These are phyloP conservation scores for Populus tremula DNA, from an alignment of 345 rosid genomes.

Conservation along the genomic window DNA sequence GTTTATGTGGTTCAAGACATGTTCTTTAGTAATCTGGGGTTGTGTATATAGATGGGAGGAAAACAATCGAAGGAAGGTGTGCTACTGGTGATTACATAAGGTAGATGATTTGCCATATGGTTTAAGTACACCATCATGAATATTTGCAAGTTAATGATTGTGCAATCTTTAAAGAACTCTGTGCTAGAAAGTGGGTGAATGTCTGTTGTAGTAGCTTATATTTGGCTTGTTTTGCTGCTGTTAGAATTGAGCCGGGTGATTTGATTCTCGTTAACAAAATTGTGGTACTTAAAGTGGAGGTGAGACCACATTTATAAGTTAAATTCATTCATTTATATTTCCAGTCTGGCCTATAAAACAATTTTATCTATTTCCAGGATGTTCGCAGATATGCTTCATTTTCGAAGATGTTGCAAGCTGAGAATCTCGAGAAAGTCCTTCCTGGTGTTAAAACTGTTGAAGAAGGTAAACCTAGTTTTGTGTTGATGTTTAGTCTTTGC, in stretches of 20 bases:
- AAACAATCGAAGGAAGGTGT: constrained; percentile 51
- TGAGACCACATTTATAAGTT: constrained; percentile 21
- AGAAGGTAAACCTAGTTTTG: constrained; percentile 49
- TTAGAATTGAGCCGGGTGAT: constrained; percentile 56
- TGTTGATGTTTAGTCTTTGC: background rate
- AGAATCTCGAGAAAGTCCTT: constrained; percentile 57
- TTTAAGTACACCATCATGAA: background rate
- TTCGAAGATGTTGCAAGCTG: constrained; percentile 58
- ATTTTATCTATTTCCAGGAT: constrained; percentile 40
- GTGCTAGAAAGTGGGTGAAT: background rate
- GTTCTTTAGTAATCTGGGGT: constrained; percentile 11
- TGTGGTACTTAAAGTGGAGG: constrained; percentile 73
- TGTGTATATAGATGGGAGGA: constrained; percentile 39
- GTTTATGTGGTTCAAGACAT: constrained; percentile 2
- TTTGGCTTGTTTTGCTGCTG: constrained; percentile 20
- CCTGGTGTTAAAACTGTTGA: constrained; percentile 59
- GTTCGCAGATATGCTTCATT: constrained; percentile 53
- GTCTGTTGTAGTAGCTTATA: background rate
- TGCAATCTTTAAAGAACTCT: background rate
- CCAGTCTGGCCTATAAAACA: background rate
- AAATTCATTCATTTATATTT: constrained; percentile 11
- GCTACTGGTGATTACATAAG: constrained; percentile 32
- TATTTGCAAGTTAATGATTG: background rate
- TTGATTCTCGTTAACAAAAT: constrained; percentile 60
- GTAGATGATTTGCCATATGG: constrained; percentile 16